A percentile compares a stretch with the other conserved stretches of the same genome.
Conservation (phyloP, 176 grass and related monocot genomes). For the Carex scoparia region DNA sequence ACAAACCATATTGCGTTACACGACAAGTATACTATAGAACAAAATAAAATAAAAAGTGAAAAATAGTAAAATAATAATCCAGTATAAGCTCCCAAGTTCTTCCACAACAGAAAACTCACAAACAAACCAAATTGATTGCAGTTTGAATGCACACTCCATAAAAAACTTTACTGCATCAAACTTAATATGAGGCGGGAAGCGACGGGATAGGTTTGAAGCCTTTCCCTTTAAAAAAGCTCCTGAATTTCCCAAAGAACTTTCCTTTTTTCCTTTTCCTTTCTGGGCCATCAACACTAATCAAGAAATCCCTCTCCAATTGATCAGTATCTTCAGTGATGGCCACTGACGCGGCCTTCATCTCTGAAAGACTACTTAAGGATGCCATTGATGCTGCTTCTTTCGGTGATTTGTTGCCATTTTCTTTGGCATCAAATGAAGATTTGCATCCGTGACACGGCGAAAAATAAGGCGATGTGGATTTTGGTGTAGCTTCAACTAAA, state of each 20-base stretch:
- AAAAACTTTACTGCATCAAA: conserved; percentile 8
- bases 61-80: neutral
- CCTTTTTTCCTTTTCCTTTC: conserved; percentile 45
- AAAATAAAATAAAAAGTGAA: neutral
- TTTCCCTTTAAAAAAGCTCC: conserved; percentile 29
- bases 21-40: conserved; percentile 1
- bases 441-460: conserved; percentile 11
- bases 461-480: conserved; percentile 2
- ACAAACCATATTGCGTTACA: neutral
- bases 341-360: neutral
- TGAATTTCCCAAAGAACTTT: conserved; percentile 50
- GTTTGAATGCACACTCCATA: conserved; percentile 18
- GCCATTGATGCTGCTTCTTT: neutral
- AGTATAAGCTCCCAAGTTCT: neutral
- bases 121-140: conserved; percentile 11
- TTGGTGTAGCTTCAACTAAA: conserved; percentile 21
- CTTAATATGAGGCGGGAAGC: neutral
- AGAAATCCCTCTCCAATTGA: conserved; percentile 27
- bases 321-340: conserved; percentile 25
- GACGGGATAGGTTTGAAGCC: conserved; percentile 13
- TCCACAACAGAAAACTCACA: neutral
- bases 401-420: conserved; percentile 9
- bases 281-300: conserved; percentile 24
- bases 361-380: neutral
- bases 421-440: conserved; percentile 31